Conservation (phyloP, 2,329 filamentous ascomycete genomes). For the Kalmusia sp. region DNA sequence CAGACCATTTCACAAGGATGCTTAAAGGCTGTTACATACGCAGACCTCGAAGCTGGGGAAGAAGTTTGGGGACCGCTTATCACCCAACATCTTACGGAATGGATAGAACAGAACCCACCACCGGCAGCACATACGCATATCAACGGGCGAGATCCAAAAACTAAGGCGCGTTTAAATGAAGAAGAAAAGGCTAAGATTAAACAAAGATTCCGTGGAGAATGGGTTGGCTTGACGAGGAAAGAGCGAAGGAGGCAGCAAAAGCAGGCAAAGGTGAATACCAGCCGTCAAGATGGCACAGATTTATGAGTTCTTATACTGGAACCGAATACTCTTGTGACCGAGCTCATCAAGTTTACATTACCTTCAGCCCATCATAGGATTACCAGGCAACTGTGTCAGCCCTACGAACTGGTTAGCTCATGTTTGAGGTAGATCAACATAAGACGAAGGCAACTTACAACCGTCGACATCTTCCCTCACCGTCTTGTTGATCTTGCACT, state of each 20-base stretch:
- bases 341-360: too few relatives aligned
- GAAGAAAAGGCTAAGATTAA: constrained; percentile 20
- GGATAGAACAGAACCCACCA: constrained; percentile 30
- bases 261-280: constrained; percentile 20
- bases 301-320: not conserved
- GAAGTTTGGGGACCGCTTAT: constrained; percentile 30
- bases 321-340: not conserved
- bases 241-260: constrained; percentile 40
- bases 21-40: constrained; percentile 26
- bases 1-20: constrained; percentile 9
- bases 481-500: constrained; percentile 21
- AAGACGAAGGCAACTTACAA: constrained; percentile 12
- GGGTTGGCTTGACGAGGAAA: constrained; percentile 31
- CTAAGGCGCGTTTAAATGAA: constrained; percentile 17
- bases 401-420: not conserved
- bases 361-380: not conserved
- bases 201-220: constrained; percentile 39
- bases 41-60: constrained; percentile 31
- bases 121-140: constrained; percentile 24
- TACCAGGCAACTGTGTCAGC: constrained; percentile 1
- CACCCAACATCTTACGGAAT: constrained; percentile 26
- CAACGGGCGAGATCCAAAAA: constrained; percentile 26
- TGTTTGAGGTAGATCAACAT: not conserved
- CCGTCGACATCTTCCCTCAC: constrained; percentile 27
- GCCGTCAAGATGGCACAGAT: not conserved